These are phyloP conservation scores for Aegilops sharonensis DNA, from an alignment of 176 grass and related monocot genomes.

Conservation along the genomic window DNA sequence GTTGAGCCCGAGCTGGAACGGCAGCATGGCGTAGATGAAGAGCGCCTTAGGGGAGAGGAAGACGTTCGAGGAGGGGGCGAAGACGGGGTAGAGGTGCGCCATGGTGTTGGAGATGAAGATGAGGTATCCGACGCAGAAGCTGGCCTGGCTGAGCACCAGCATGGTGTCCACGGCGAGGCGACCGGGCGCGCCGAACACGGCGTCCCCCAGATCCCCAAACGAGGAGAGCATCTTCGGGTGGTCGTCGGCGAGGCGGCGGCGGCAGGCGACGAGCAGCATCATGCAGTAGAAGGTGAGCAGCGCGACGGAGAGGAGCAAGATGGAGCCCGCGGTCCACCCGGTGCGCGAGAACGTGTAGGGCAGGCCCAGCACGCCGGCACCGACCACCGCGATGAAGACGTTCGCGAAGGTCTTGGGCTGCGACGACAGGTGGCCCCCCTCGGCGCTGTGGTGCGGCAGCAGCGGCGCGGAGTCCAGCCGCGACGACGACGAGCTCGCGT, in stretches of 20 bases:
- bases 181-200: constrained; percentile 52
- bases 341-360: constrained; percentile 94
- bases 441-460: constrained; percentile 44
- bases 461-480: constrained; percentile 48
- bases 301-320: constrained; percentile 62
- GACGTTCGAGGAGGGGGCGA: constrained; percentile 30
- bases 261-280: constrained; percentile 87
- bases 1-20: constrained; percentile 95
- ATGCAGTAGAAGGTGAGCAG: constrained; percentile 93
- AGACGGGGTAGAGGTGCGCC: constrained; percentile 55
- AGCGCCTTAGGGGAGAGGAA: constrained; percentile 68
- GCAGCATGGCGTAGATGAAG: constrained; percentile 79
- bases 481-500: constrained; percentile 61
- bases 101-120: constrained; percentile 93
- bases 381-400: constrained; percentile 98
- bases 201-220: constrained; percentile 79
- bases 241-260: constrained; percentile 59
- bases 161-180: constrained; percentile 74
- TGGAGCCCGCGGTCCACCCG: constrained; percentile 70
- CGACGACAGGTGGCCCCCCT: constrained; percentile 51
- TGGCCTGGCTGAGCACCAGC: constrained; percentile 87
- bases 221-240: constrained; percentile 59
- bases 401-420: constrained; percentile 97
- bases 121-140: constrained; percentile 90
- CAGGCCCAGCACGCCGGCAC: constrained; percentile 88